Base-by-base conservation (phyloP, 306 rosid genomes). In the Biancaea sappan region DNA sequence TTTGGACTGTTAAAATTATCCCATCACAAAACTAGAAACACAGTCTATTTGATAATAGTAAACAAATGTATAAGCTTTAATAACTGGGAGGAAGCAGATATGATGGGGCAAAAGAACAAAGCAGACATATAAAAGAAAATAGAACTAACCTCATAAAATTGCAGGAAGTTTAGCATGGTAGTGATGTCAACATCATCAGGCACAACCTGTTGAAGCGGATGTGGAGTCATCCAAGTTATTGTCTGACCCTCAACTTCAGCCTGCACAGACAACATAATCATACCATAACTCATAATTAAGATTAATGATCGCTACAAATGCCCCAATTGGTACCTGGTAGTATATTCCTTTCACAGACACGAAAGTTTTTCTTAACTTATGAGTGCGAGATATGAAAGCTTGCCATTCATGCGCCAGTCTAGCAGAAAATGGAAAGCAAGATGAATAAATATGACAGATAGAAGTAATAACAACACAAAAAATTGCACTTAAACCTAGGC, bases 361-460 rank as follows among this genome's bases (percentile, higher is more conserved):
- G 58, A 94, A 94, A 34, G 90, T 86, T 80, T 94, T 91, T 44
- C 96, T 91, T 71, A 94, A 60, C 52, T 82, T 91, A 77, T 91
- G 94, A 80, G 86, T 87, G 14, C 91, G 93, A 41, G 95, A 90
- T 63, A 90, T 65, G 69, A 82, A 94, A 21, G 96, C 97, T 70
- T 86, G 96, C 98, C 98, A 94, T 84, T 94, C 96, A 82, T 94
- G 97, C 24, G 93, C 91, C 91, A 94, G 48, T 79, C 98, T 94
- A 72, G 32, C 47, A 53, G 57, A 56, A n/a, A 29, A 15, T 34
- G 8, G 28, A 12, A 80, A 58, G 24, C 25, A 68, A 77, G 25
- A 62, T 26, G 48, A 62, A 62, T 37, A 74, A 79, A 66, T 6
- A 50, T 35, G 65, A 38, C 34, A 19, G 18, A 31, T 18, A 35